These are phyloP conservation scores for Penicillium psychrofluorescens DNA, from an alignment of 495 filamentous ascomycete genomes.

Conservation along the genomic window DNA sequence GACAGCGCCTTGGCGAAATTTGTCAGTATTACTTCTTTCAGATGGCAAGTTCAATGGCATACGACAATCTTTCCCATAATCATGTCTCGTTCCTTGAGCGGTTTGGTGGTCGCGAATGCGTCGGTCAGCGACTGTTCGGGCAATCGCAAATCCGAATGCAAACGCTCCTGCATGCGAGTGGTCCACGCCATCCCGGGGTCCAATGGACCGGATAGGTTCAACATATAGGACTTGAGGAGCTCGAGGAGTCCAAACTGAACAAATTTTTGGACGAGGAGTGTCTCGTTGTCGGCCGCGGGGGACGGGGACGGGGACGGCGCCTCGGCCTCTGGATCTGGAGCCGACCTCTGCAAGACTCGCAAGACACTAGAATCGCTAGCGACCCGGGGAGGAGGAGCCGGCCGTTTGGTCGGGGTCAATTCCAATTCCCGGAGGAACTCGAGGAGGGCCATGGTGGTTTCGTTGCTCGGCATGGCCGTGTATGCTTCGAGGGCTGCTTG, in stretches of 20 bases:
- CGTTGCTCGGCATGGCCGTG: conserved; percentile 45
- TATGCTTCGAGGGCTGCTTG: conserved; percentile 69
- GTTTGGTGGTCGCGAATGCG: conserved; percentile 54
- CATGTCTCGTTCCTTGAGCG: conserved; percentile 55
- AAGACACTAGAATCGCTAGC: conserved; percentile 44
- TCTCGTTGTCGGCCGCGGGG: conserved; percentile 39
- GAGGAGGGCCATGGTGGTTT: conserved; percentile 66
- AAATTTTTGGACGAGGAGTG: conserved; percentile 55
- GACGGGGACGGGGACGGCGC: conserved; percentile 41
- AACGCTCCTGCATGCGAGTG: conserved; percentile 65
- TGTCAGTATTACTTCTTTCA: background rate
- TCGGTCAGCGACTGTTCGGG: conserved; percentile 49
- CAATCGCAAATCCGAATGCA: conserved; percentile 43
- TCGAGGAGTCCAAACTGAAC: conserved; percentile 84
- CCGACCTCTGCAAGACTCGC: conserved; percentile 40
- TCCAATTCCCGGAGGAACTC: conserved; percentile 68
- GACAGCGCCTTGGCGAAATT: conserved; percentile 51
- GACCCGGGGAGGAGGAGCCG: conserved; percentile 63
- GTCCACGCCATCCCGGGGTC: conserved; percentile 67
- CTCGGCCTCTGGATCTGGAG: conserved; percentile 77
- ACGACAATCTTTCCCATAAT: conserved; percentile 74
- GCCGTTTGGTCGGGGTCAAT: conserved; percentile 64
- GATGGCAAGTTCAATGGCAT: conserved; percentile 19
- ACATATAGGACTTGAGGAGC: conserved; percentile 71
- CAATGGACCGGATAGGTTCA: conserved; percentile 47